Base-by-base conservation (phyloP, 495 filamentous ascomycete genomes). In the Pyrenopolyporus hunteri region DNA sequence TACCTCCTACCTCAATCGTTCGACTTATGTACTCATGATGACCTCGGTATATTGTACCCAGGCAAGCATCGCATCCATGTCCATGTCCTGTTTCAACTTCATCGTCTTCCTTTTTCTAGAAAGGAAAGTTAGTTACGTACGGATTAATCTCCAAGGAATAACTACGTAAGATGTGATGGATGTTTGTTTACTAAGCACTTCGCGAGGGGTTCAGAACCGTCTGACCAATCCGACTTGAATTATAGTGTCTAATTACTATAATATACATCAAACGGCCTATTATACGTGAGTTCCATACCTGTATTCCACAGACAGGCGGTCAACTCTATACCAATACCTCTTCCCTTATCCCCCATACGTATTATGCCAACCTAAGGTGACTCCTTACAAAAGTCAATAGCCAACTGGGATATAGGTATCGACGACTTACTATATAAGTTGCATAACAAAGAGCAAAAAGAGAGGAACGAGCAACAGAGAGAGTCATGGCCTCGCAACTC, bases 401-500 rank as follows among this genome's bases (percentile, higher is more conserved):
- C 9, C 26, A 9, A 29, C 26, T 9, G 26, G 23, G 19, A 42
- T 42, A 22, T 42, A n/a, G 23, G 23, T 42, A 42, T 42, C 37
- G 23, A n/a, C 4, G 20, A 23, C 8, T 23, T 42, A 42, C 3
- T 42, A 5, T 42, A 5, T 20, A 17, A 42, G 37, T 23, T 40
- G n/a, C 17, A 42, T 42, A 11, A 42, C 23, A 42, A 22, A 42
- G 16, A 20, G 16, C 4, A 42, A 8, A n/a, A n/a, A n/a, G n/a
- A n/a, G n/a, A n/a, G n/a, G n/a, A 11, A 42, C 23, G 23, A 22
- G 23, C 10, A 20, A 20, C 4, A 42, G 9, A 2, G 29, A 25
- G 19, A 48, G 36, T 26, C 39, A 85, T 85, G 83, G 71, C 82
- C 0, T 77, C 80, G 4, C 73, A 74, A 32, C 72, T 85, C 2